A percentile compares a stretch with the other conserved stretches of the same genome.
Conservation (phyloP, 2,329 filamentous ascomycete genomes). For the Tolypocladium ophioglossoides region DNA sequence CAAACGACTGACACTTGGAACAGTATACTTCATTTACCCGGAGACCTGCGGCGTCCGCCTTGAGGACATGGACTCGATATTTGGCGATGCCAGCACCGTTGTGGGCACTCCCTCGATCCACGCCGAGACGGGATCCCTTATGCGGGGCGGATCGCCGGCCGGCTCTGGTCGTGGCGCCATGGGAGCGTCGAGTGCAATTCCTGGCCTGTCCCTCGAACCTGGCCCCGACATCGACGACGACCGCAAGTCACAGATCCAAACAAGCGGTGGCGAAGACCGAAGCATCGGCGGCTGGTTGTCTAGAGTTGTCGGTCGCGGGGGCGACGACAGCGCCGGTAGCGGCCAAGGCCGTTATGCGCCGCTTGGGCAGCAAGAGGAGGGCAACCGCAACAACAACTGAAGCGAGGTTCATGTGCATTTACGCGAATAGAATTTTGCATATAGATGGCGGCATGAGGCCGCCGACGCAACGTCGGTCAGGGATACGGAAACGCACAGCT, state of each 20-base stretch:
- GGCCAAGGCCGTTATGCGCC: conserved; percentile 31
- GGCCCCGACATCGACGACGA: conserved; percentile 46
- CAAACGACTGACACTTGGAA: conserved; percentile 8
- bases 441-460: conserved; percentile 19
- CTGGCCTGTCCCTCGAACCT: conserved; percentile 72
- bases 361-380: conserved; percentile 30
- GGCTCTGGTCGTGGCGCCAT: conserved; percentile 57
- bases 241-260: conserved; percentile 29
- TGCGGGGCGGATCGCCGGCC: conserved; percentile 61
- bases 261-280: conserved; percentile 23
- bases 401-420: conserved; percentile 9
- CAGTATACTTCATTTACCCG: conserved; percentile 95
- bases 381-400: conserved; percentile 14
- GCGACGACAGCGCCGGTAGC: conserved; percentile 26
- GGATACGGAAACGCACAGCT: not conserved
- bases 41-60: conserved; percentile 92
- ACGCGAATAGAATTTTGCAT: conserved; percentile 22
- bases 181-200: conserved; percentile 59
- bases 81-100: conserved; percentile 82
- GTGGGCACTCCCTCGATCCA: conserved; percentile 66
- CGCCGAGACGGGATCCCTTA: conserved; percentile 68
- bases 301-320: conserved; percentile 27
- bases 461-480: not conserved
- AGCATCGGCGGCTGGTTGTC: conserved; percentile 41
- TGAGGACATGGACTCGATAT: conserved; percentile 92